Evolutionary conservation across 768 basidiomycete genomes (phyloP).

Genomic region (Clavulina sp.): DNA sequence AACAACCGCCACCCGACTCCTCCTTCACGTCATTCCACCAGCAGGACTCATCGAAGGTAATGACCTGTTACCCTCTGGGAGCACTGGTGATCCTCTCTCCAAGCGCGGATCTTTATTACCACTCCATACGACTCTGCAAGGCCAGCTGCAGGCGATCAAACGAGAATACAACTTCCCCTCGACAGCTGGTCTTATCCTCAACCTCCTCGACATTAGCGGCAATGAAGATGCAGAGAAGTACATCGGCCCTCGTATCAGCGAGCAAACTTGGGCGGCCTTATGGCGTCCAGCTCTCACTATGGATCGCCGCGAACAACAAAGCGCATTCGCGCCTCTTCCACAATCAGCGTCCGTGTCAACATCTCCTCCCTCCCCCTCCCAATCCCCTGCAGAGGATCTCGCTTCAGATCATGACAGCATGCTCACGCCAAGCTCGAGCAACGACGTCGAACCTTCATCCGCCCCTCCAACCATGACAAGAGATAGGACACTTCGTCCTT

Average conservation of each 20-base stretch:
- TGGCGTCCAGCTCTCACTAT: constrained; percentile 29
- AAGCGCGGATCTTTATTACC: constrained; percentile 76
- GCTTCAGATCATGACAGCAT: not conserved
- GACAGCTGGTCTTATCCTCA: constrained; percentile 65
- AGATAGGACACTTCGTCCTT: not conserved
- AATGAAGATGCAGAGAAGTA: constrained; percentile 19
- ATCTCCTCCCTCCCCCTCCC: not conserved
- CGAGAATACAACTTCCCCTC: constrained; percentile 87
- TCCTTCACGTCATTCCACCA: constrained; percentile 77
- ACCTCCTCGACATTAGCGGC: constrained; percentile 36
- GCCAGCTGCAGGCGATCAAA: constrained; percentile 74
- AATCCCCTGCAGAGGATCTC: not conserved
- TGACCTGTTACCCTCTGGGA: too few species aligned
- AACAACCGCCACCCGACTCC: constrained; percentile 34
- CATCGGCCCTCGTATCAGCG: constrained; percentile 64
- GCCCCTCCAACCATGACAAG: too few species aligned
- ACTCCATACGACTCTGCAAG: constrained; percentile 63
- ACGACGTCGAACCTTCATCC: constrained; percentile 15
- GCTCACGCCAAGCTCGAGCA: too few species aligned
- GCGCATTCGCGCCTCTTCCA: not conserved
- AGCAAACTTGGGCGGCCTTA: constrained; percentile 76
- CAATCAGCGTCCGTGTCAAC: not conserved
- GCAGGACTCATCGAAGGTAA: too few species aligned
- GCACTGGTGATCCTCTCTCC: too few species aligned
- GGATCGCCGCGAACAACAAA: not conserved